Base-by-base conservation (phyloP, 1,284 basidiomycete species). In the Malassezia dermatis region DNA sequence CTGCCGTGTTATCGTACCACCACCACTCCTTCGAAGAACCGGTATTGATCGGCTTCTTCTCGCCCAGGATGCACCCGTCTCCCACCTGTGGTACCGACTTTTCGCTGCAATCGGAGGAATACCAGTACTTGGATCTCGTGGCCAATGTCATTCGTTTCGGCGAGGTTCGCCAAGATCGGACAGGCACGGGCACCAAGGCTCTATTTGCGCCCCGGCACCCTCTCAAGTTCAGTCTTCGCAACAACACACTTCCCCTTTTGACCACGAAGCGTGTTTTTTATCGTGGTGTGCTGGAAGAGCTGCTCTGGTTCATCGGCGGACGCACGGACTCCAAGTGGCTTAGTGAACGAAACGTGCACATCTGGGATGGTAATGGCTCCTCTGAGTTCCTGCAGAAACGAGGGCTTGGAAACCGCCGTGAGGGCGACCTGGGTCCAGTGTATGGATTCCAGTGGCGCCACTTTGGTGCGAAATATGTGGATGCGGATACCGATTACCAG, bases 401-500 rank as follows among this genome's bases (percentile, higher is more conserved):
- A 17, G 91, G 93, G 0, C 77, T 98, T 17, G 79, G 79, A 0
- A 84, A 93, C 67, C 79, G 90, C n/a, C 78, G 86, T 2, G 86
- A 89, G 70, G 94, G 93, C 7, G 93, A 96, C 74, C 77, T 98
- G 1, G 93, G 93, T 0, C 93, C 94, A 0, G 89, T 98, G 1
- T 98, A 98, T 73, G 93, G 93, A 0, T 98, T 98, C 75, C 93
- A 98, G 70, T 98, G 94, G 93, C 80, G 93, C 51, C 91, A 96
- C 75, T 98, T 96, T 76, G 93, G 94, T 1, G 93, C 93, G 0
- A 77, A 82, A 62, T 98, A 98, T 70, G 79, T 78, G 19, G 84
- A 88, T 61, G 87, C 85, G 62, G 86, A 91, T 41, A 78, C 80
- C 28, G 68, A 76, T 50, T 98, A 98, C 73, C 77, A 80, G 0